Conservation (phyloP, 345 rosid species). For the Citrus unshiu region DNA sequence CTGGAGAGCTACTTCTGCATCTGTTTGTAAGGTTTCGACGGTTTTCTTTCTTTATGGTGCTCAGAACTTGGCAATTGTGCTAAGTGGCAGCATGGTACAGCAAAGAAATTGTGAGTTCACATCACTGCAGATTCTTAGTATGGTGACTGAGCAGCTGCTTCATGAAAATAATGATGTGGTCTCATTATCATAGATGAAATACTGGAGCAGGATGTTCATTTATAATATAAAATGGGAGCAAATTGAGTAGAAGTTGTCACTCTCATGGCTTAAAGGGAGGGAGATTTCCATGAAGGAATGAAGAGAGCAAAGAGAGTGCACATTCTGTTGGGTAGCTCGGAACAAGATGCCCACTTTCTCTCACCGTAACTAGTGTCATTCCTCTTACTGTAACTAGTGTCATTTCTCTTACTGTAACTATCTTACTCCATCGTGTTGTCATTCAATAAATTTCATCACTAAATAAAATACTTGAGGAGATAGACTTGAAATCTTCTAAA, state of each 20-base stretch:
- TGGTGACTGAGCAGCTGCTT: too few relatives aligned
- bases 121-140: too few relatives aligned
- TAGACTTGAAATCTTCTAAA: too few relatives aligned
- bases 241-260: not conserved
- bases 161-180: too few relatives aligned
- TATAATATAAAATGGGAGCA: too few relatives aligned
- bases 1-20: not conserved
- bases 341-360: constrained; percentile 30
- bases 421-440: constrained; percentile 20
- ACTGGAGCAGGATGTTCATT: too few relatives aligned
- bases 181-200: too few relatives aligned
- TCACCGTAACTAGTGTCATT: constrained; percentile 20
- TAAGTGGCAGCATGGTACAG: too few relatives aligned
- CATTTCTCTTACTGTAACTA: constrained; percentile 30
- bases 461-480: too few relatives aligned
- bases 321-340: constrained; percentile 32
- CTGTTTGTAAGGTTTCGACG: not conserved
- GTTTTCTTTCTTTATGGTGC: not conserved
- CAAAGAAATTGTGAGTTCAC: too few relatives aligned
- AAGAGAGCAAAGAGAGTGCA: constrained; percentile 17
- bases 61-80: not conserved
- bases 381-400: not conserved
- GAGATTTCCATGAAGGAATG: constrained; percentile 17
- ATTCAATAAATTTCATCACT: too few relatives aligned
- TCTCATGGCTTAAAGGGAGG: not conserved